phyloP scores from a whole-genome alignment of 1,139 yeast species.

The Spathaspora sp. region DNA sequence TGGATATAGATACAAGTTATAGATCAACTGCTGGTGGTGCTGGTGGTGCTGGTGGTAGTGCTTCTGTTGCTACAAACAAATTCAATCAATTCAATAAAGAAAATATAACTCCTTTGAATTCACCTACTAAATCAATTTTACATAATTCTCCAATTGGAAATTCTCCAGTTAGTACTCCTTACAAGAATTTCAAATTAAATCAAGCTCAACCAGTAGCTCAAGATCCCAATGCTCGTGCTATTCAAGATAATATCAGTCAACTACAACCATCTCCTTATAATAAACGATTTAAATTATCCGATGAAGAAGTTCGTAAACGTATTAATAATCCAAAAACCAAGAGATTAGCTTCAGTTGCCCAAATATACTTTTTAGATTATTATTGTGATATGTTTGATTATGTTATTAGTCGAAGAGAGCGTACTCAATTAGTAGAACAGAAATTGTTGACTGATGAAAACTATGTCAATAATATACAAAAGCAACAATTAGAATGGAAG shows the following conservation, averaged over 20 bases:
- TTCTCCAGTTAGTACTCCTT: constrained; percentile 7
- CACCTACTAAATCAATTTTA: constrained; percentile 42
- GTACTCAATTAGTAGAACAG: constrained; percentile 65
- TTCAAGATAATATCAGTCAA: constrained; percentile 32
- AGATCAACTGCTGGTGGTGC: constrained; percentile 14
- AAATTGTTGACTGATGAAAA: constrained; percentile 50
- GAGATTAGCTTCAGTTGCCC: constrained; percentile 83
- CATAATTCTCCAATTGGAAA: constrained; percentile 31
- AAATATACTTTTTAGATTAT: constrained; percentile 84
- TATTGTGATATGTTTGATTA: constrained; percentile 96
- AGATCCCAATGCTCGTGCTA: constrained; percentile 7
- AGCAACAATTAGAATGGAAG: constrained; percentile 73
- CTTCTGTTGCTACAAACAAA: constrained; percentile 7
- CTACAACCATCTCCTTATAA: constrained; percentile 25
- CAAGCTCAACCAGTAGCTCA: constrained; percentile 10
- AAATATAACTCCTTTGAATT: constrained; percentile 43
- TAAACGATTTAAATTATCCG: constrained; percentile 21
- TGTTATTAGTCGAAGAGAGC: constrained; percentile 80
- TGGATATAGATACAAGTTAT: constrained; percentile 43
- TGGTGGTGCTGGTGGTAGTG: constrained; percentile 6
- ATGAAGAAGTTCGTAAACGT: constrained; percentile 53
- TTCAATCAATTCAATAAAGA: constrained; percentile 36
- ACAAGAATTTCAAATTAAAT: constrained; percentile 1
- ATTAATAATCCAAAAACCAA: constrained; percentile 77
- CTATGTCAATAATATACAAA: constrained; percentile 33